Percentiles rank a stretch among this genome's conserved stretches.
phyloP scores from a whole-genome alignment of 495 filamentous ascomycete species.

The Neurospora sublineolata region DNA sequence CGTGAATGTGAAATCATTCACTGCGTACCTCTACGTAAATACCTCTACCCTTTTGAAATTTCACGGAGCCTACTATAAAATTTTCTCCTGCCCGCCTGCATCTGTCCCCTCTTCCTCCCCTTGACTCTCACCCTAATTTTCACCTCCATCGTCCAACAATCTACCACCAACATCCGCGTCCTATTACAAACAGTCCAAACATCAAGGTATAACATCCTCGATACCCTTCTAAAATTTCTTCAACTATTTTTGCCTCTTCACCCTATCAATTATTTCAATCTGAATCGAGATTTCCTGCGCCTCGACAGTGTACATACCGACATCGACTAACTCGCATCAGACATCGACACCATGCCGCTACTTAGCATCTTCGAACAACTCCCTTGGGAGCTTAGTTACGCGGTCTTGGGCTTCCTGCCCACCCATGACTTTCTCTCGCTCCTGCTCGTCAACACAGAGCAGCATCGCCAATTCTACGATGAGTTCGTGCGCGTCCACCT shows the following conservation, averaged over 20 bases:
- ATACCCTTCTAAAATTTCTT: neutral
- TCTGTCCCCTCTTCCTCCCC: neutral
- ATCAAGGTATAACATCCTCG: neutral
- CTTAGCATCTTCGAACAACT: neutral
- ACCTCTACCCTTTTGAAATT: neutral
- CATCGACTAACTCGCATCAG: neutral
- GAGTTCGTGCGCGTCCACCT: neutral
- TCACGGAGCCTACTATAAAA: neutral
- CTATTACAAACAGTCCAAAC: neutral
- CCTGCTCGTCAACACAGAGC: neutral
- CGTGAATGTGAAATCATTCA: neutral
- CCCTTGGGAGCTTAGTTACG: neutral
- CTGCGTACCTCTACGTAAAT: neutral
- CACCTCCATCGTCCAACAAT: neutral
- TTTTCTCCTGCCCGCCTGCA: neutral
- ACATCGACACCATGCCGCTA: neutral
- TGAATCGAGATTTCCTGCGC: no score
- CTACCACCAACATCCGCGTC: neutral
- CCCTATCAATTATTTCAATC: neutral
- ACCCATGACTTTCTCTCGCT: neutral
- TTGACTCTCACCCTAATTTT: neutral
- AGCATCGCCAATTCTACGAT: neutral
- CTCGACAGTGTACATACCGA: neutral
- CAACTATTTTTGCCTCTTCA: neutral
- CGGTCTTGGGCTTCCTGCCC: neutral